These are phyloP conservation scores for Rhynchospora tenuis DNA, from an alignment of 176 grass and related monocot species.

Conservation along the genomic window DNA sequence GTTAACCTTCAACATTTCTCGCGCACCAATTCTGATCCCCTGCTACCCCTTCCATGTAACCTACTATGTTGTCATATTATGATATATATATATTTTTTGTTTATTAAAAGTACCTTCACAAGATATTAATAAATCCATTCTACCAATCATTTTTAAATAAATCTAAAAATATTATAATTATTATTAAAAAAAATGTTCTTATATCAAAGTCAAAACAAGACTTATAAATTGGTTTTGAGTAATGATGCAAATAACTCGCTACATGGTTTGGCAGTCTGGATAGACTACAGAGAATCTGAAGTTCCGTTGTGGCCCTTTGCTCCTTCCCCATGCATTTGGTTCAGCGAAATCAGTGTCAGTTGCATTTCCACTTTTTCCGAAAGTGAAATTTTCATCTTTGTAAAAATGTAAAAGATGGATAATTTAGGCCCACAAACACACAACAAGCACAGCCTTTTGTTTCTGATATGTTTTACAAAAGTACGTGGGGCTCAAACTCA, in stretches of 20 bases:
- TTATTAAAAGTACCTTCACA: too few species aligned
- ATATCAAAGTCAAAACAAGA: too few species aligned
- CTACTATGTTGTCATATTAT: too few species aligned
- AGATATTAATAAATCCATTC: too few species aligned
- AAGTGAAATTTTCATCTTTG: constrained; percentile 15
- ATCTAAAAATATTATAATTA: too few species aligned
- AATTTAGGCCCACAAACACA: background rate
- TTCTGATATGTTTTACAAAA: background rate
- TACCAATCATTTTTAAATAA: too few species aligned
- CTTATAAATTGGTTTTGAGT: too few species aligned
- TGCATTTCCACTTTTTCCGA: constrained; percentile 5
- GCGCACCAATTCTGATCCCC: background rate
- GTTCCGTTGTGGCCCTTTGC: background rate
- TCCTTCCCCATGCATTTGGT: constrained; percentile 18
- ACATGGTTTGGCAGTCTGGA: background rate
- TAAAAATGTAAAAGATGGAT: constrained; percentile 3
- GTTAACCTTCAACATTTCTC: background rate
- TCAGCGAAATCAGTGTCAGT: constrained; percentile 14
- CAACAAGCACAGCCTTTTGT: constrained; percentile 9
- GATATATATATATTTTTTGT: too few species aligned
- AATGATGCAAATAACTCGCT: background rate
- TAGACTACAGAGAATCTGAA: background rate
- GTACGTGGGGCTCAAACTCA: background rate
- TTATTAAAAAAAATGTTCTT: too few species aligned
- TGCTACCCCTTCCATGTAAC: background rate